These are phyloP conservation scores for Tricladium varicosporioides DNA, from an alignment of 2,329 filamentous ascomycete species.

Conservation along the genomic window DNA sequence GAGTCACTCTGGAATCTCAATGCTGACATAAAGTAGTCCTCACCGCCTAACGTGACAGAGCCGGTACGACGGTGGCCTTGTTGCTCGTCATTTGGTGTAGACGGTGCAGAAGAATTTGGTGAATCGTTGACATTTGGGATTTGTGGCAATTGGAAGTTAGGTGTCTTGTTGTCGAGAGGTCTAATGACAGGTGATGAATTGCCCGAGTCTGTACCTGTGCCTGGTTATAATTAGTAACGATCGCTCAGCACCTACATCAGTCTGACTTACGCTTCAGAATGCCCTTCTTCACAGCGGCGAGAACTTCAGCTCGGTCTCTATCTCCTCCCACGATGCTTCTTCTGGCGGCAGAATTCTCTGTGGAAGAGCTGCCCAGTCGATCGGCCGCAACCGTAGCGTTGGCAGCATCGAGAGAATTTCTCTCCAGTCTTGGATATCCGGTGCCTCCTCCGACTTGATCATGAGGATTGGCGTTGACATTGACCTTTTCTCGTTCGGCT, in stretches of 20 bases:
- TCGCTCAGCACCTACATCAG: not conserved
- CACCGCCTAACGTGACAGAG: constrained; percentile 67
- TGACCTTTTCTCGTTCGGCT: constrained; percentile 79
- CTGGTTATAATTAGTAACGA: constrained; percentile 35
- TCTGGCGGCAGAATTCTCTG: constrained; percentile 61
- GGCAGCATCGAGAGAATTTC: constrained; percentile 72
- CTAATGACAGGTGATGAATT: constrained; percentile 67
- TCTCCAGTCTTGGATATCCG: constrained; percentile 80
- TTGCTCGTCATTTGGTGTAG: constrained; percentile 79
- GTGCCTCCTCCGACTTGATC: constrained; percentile 70
- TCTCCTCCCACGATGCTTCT: constrained; percentile 93
- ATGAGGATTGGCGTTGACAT: constrained; percentile 69
- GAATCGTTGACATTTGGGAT: constrained; percentile 70
- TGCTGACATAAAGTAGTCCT: constrained; percentile 86
- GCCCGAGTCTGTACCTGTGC: constrained; percentile 49
- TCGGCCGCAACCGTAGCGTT: constrained; percentile 45
- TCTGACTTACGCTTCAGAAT: constrained; percentile 79
- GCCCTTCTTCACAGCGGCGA: constrained; percentile 90
- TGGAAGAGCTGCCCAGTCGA: constrained; percentile 53
- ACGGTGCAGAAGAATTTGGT: constrained; percentile 80
- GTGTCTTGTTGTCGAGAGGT: constrained; percentile 53
- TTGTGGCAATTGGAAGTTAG: constrained; percentile 56
- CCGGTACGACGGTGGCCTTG: constrained; percentile 65
- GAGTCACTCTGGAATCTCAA: constrained; percentile 72
- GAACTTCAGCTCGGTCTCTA: constrained; percentile 83